Evolutionary conservation across 768 basidiomycete species (phyloP), one percentile per base, ranked within the genome.

Genomic region (Podaxis sp.): DNA sequence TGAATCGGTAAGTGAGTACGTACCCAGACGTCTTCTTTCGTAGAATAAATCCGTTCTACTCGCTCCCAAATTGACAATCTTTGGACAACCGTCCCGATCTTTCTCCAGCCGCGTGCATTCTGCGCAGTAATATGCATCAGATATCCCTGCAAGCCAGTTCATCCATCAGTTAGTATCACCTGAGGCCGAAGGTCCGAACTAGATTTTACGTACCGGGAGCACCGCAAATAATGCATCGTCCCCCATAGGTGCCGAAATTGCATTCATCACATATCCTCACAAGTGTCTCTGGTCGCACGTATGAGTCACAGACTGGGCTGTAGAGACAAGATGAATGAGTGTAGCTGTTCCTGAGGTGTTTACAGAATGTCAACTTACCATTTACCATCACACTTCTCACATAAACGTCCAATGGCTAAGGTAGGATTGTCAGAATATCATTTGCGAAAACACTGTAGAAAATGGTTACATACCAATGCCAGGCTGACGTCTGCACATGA

Each of bases 201-300:
- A 24, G 37, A 26, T n/a, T 17, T 30, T 40, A 63, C 84, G 65
- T 68, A 97, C 96, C 96, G 69, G 93, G 95, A 49, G 95, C 88
- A 54, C 95, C 94, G 68, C 97, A 99, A 65, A 99, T 97, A 76
- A 98, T 99, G 74, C 97, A 99, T 66, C 95, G 84, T 55, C 96
- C 96, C 24, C 97, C 95, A 73, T 97, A 97, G 50, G 95, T 96
- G 68, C 95, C 93, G 78, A 99, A 99, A 76, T 99, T 99, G 77
- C 97, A 99, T 80, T 99, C 97, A 74, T 99, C 97, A 75, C 97
- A 99, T 68, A 98, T 98, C 66, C 96, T 87, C 63, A 99, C 97
- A 66, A 99, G 84, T 24, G 96, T 99, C 78, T 96, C 96, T 69
- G 97, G 97, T 69, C 97, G 87, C 66, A 99, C 97, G 78, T 99